phyloP scores from a whole-genome alignment of 139 green algal species.

The Pleodorina starrii region DNA sequence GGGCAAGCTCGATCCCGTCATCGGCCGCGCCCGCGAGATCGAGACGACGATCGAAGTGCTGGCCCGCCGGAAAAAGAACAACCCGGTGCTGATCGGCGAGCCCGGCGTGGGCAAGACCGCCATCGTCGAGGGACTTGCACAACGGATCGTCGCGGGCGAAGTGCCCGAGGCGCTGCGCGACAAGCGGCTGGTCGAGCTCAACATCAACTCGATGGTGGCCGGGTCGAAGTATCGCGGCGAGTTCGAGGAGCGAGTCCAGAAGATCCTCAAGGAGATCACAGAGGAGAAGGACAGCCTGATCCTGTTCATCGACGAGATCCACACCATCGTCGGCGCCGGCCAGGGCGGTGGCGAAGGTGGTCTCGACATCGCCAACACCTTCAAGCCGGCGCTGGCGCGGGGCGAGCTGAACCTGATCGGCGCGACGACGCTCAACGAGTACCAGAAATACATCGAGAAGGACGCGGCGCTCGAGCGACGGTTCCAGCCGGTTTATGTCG shows the following conservation, averaged over 20 bases:
- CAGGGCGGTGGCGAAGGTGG: constrained; percentile 97
- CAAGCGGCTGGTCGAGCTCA: constrained; percentile 98
- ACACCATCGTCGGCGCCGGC: constrained; percentile 99
- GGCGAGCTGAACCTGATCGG: constrained; percentile 99
- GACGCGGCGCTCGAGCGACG: constrained; percentile 97
- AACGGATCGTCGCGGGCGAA: constrained; percentile 94
- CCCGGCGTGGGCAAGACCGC: constrained; percentile 99
- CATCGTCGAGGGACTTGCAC: constrained; percentile 98
- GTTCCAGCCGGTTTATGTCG: no score
- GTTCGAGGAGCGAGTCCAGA: constrained; percentile 99
- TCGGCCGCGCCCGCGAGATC: constrained; percentile 97
- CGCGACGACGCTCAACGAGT: constrained; percentile 99
- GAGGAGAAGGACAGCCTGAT: constrained; percentile 99
- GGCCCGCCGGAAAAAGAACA: constrained; percentile 98
- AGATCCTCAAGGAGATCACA: constrained; percentile 99
- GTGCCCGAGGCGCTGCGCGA: constrained; percentile 99
- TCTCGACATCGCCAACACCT: constrained; percentile 99
- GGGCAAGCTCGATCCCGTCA: constrained; percentile 98
- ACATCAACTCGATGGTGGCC: constrained; percentile 99
- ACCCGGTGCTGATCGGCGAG: constrained; percentile 98
- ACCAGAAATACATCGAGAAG: constrained; percentile 99
- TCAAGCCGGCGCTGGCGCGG: constrained; percentile 98
- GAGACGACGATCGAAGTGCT: constrained; percentile 99
- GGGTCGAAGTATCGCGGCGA: constrained; percentile 99
- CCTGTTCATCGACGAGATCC: constrained; percentile 93